A percentile compares a stretch with the other conserved stretches of the same genome.
Evolutionary conservation across 345 rosid genomes (phyloP).

Genomic region (Hirschfeldia incana): DNA sequence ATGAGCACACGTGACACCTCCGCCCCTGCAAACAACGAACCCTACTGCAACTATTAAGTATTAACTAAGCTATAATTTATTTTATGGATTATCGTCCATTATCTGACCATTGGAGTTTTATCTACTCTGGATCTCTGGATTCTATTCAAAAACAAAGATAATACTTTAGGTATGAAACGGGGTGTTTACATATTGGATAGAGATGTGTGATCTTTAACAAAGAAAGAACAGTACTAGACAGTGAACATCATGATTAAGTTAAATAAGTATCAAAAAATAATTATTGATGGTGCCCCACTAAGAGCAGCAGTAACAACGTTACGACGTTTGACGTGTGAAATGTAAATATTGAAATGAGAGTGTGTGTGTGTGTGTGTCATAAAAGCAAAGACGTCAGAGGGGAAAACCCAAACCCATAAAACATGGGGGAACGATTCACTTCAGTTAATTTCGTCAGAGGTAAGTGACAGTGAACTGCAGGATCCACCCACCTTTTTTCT

Average conservation of each 20-base stretch:
- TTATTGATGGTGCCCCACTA: not conserved
- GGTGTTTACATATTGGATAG: too few species aligned
- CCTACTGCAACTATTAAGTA: too few species aligned
- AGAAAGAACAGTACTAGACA: too few species aligned
- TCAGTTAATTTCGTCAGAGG: constrained; percentile 25
- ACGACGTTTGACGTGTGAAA: not conserved
- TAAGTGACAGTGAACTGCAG: constrained; percentile 37
- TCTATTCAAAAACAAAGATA: too few species aligned
- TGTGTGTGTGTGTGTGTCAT: not conserved
- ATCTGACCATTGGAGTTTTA: too few species aligned
- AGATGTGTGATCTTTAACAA: too few species aligned
- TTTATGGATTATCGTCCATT: too few species aligned
- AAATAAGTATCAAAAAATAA: not conserved
- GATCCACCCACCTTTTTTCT: constrained; percentile 2
- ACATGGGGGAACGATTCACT: constrained; percentile 40
- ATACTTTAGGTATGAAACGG: too few species aligned
- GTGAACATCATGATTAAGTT: not conserved
- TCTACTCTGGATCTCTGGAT: too few species aligned
- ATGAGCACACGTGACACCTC: not conserved
- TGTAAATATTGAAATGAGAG: not conserved
- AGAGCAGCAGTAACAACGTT: not conserved
- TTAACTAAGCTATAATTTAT: too few species aligned
- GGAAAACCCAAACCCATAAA: constrained; percentile 39
- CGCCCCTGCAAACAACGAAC: too few species aligned
- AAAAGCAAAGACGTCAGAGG: constrained; percentile 40